These are phyloP conservation scores for Penicillium bovifimosum DNA, from an alignment of 495 filamentous ascomycete genomes.

Conservation along the genomic window DNA sequence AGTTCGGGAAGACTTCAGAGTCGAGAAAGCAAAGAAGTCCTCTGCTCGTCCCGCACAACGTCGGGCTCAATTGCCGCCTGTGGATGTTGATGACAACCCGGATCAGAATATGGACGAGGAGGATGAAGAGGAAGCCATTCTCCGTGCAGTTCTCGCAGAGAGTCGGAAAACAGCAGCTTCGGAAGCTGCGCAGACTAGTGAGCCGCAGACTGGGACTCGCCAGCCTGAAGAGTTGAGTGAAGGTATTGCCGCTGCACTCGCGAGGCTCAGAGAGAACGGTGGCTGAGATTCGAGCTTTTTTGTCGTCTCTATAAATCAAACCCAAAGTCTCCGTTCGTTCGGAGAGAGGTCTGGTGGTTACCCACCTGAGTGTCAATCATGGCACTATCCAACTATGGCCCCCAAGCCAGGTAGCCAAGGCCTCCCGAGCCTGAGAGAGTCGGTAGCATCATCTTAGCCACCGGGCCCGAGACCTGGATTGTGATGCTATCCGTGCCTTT, in stretches of 20 bases:
- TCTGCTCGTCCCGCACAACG: constrained; percentile 21
- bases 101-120: constrained; percentile 16
- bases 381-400: not conserved
- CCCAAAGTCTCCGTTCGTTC: not conserved
- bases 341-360: too few species aligned
- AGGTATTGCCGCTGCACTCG: constrained; percentile 24
- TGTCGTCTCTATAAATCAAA: not conserved
- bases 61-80: constrained; percentile 26
- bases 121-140: constrained; percentile 20
- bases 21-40: constrained; percentile 59
- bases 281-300: constrained; percentile 24
- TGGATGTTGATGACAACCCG: constrained; percentile 28
- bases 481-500: too few species aligned
- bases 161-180: constrained; percentile 8
- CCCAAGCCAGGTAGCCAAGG: not conserved
- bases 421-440: too few species aligned
- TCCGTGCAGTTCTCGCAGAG: constrained; percentile 15
- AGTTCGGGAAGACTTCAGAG: constrained; percentile 78
- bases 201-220: not conserved
- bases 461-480: too few species aligned
- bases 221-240: constrained; percentile 20
- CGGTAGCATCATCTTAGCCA: too few species aligned
- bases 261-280: constrained; percentile 29
- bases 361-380: not conserved
- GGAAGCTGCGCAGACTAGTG: not conserved